Base-by-base conservation (phyloP, 1,284 basidiomycete genomes). In the Fomitopsis palustris region DNA sequence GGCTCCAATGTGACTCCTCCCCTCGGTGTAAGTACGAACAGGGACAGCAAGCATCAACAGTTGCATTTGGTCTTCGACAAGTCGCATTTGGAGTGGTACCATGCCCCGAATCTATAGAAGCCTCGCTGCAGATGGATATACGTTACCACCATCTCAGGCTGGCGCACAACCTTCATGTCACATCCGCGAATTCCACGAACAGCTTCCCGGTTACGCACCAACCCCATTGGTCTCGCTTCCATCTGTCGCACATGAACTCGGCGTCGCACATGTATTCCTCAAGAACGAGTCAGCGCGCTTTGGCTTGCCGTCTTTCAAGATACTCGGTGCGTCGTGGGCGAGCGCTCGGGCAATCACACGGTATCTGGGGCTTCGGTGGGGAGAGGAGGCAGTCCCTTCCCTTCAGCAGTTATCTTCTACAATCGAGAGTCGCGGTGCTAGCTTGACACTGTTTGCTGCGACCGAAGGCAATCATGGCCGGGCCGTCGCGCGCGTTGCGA, bases 391-490 rank as follows among this genome's bases (percentile, higher is more conserved):
- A 1, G 54, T 19, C 0, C n/a, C 16, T 16, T 53, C 47, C 2
- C 9, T 56, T 4, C 16, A 19, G 21, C 51, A 43, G 16, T 52
- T 56, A 4, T 21, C 51, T 1, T 8, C 19, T 1, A 21, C 19
- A 4, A 29, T 31, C 27, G 12, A 54, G 21, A 41, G 21, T 21
- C 21, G n/a, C 9, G 35, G 33, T 27, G 47, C 57, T 27, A 5
- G 9, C 31, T n/a, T 52, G 8, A 57, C 59, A 23, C 37, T 60
- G 17, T 41, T 60, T 21, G 52, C 55, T n/a, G 59, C 59, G 21
- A 57, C 59, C 4, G 55, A 60, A 21, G 59, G 59, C 2, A 60
- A 60, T 31, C 59, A 60, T 31, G 59, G 59, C 3, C 47, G 59
- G 6, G 59, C 59, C 1, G 49, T 60, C 12, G 59, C 59, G n/a